Evolutionary conservation across 805 yeast species (phyloP).

Genomic region (Metschnikowia amazonensis): DNA sequence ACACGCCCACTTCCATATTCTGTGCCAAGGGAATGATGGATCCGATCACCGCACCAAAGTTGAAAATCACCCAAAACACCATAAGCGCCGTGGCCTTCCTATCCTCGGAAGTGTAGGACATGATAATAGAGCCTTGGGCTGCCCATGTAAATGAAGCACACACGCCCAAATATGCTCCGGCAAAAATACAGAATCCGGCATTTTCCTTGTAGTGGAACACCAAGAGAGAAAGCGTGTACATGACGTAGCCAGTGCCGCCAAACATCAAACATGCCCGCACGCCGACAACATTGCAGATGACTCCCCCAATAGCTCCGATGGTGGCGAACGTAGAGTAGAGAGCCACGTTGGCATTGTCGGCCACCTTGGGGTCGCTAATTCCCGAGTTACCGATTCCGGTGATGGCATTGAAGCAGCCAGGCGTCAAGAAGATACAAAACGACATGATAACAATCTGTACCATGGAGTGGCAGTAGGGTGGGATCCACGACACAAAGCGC

Average conservation of each 20-base stretch:
- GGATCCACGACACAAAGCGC: slow-evolving; percentile 23
- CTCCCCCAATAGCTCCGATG: slow-evolving; percentile 56
- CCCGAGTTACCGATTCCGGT: slow-evolving; percentile 50
- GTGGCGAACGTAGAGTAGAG: slow-evolving; percentile 53
- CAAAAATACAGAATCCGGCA: slow-evolving; percentile 49
- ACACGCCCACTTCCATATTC: slow-evolving; percentile 38
- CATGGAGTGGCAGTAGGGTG: slow-evolving; percentile 36
- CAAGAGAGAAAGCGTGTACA: slow-evolving; percentile 51
- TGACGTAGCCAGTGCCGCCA: slow-evolving; percentile 54
- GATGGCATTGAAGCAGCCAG: slow-evolving; percentile 52
- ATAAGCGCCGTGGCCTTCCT: slow-evolving; percentile 52
- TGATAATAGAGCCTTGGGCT: slow-evolving; percentile 54
- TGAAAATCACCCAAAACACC: slow-evolving; percentile 59
- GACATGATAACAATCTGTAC: slow-evolving; percentile 45
- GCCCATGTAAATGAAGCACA: slow-evolving; percentile 58
- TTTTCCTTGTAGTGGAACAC: slow-evolving; percentile 45
- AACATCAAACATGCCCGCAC: slow-evolving; percentile 40
- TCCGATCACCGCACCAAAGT: slow-evolving; percentile 61
- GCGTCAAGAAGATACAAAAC: slow-evolving; percentile 47
- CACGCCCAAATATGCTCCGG: slow-evolving; percentile 55
- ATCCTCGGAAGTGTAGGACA: slow-evolving; percentile 54
- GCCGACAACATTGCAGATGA: slow-evolving; percentile 50
- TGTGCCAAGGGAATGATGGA: slow-evolving; percentile 54
- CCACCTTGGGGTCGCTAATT: slow-evolving; percentile 32
- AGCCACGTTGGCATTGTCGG: slow-evolving; percentile 50